Percentiles rank a stretch among this genome's conserved stretches.
phyloP scores from a whole-genome alignment of 805 yeast genomes.

The Candida pini region DNA sequence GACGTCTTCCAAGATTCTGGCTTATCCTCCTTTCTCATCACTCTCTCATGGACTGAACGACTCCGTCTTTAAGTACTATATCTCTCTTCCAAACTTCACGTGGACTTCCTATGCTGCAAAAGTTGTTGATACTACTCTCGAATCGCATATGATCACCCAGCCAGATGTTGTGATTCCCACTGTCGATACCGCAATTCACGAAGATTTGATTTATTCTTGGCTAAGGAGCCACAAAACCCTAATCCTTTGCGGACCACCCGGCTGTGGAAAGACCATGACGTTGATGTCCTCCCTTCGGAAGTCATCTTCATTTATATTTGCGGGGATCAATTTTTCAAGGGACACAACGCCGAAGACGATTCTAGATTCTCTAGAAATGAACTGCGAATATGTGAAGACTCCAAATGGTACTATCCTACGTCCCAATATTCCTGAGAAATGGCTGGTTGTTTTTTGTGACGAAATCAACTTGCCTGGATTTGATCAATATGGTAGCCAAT shows the following conservation, averaged over 20 bases:
- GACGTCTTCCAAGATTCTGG: slow-evolving; percentile 30
- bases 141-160: slow-evolving; percentile 51
- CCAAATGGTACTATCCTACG: slow-evolving; percentile 46
- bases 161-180: slow-evolving; percentile 75
- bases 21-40: slow-evolving; percentile 15
- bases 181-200: slow-evolving; percentile 67
- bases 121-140: slow-evolving; percentile 42
- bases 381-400: slow-evolving; percentile 55
- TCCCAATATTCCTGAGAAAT: slow-evolving; percentile 58
- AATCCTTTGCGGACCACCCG: slow-evolving; percentile 92
- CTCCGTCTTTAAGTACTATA: slow-evolving; percentile 36
- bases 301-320: slow-evolving; percentile 51
- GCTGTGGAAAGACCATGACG: slow-evolving; percentile 95
- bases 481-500: slow-evolving; percentile 72
- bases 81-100: slow-evolving; percentile 38
- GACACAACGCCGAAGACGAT: slow-evolving; percentile 63
- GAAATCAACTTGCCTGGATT: slow-evolving; percentile 77
- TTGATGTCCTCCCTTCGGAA: slow-evolving; percentile 60
- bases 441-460: slow-evolving; percentile 85
- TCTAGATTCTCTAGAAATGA: slow-evolving; percentile 62
- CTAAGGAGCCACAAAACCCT: slow-evolving; percentile 54
- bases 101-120: slow-evolving; percentile 38
- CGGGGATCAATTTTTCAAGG: slow-evolving; percentile 76
- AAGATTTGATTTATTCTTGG: slow-evolving; percentile 49
- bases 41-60: slow-evolving; percentile 4